Evolutionary conservation across 192 early-diverging fungal genomes (phyloP), one percentile per base, ranked within the genome.

Genomic region (Coemansia sp.): DNA sequence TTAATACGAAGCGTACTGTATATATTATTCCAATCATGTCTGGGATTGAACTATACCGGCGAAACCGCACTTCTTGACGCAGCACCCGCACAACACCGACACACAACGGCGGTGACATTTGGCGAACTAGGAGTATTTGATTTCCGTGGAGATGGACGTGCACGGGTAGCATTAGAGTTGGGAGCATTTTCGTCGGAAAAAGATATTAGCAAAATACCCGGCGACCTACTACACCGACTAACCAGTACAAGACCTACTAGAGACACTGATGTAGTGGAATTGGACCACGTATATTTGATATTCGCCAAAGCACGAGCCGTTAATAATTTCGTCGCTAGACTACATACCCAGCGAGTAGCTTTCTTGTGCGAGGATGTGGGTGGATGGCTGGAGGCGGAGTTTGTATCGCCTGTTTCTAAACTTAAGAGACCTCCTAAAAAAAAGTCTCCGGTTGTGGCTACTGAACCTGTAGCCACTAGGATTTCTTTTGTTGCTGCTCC

Each of bases 211-310:
- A 18, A 27, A 30, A n/a, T 12, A 18, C 5, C 60, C 34, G 22
- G 16, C 53, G 24, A 44, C 18, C 38, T 11, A 12, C 47, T 50
- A 13, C 1, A 15, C 12, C 12, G 12, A 2, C 39, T 41, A 9
- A 0, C 3, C 39, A 11, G 13, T 15, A 15, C 52, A 39, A 52
- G 72, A 12, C 77, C 72, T 3, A 68, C 70, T 16, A 68, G 77
- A 0, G 68, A 70, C 38, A 68, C 72, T 6, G 68, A 74, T 13
- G 58, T 68, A 2, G 34, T 80, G 0, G 77, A 74, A 62, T 65
- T 80, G 61, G 77, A 80, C 58, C 72, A 80, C 53, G 77, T 80
- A 13, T 80, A 80, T 24, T 30, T 80, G 72, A 74, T 80, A 63
- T 80, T 80, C 29, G 77, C 77, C 9, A 65, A 65, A 39, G 67